Conservation (phyloP, 768 basidiomycete species). For the Termitomyces sp. region DNA sequence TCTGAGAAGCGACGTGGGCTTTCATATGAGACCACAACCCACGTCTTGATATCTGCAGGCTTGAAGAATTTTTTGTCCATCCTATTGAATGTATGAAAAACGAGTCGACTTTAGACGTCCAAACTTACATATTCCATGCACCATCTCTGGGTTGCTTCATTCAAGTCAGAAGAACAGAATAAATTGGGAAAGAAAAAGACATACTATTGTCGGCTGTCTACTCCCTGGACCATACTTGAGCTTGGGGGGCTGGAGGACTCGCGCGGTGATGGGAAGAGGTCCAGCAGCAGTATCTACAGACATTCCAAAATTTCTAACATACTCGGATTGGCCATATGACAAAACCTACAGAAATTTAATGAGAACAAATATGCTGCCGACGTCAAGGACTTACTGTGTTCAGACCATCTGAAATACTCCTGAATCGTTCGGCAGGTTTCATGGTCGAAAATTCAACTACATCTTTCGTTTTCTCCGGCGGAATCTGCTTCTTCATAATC, state of each 20-base stretch:
- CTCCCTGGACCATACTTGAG: slow-evolving; percentile 59
- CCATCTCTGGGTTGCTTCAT: slow-evolving; percentile 58
- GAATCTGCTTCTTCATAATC: slow-evolving; percentile 68
- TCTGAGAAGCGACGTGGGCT: slow-evolving; percentile 44
- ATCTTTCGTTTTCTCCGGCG: slow-evolving; percentile 56
- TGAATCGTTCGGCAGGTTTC: slow-evolving; percentile 52
- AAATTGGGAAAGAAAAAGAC: neutral
- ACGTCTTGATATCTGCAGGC: slow-evolving; percentile 47
- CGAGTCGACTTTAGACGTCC: slow-evolving; percentile 30
- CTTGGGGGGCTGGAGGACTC: slow-evolving; percentile 56
- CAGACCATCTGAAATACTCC: slow-evolving; percentile 49
- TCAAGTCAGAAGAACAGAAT: slow-evolving; percentile 1
- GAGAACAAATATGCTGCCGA: neutral
- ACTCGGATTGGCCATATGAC: slow-evolving; percentile 66
- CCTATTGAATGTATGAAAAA: slow-evolving; percentile 38
- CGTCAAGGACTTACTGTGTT: neutral
- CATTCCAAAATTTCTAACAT: slow-evolving; percentile 69
- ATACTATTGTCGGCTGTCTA: slow-evolving; percentile 48
- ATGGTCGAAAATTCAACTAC: slow-evolving; percentile 67
- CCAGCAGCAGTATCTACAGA: slow-evolving; percentile 39
- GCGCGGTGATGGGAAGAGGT: slow-evolving; percentile 48
- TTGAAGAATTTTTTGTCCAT: slow-evolving; percentile 62
- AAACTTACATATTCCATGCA: slow-evolving; percentile 70
- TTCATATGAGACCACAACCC: slow-evolving; percentile 67
- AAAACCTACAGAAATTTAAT: slow-evolving; percentile 34